phyloP scores from a whole-genome alignment of 2,329 filamentous ascomycete genomes.

The Zalaria obscura region DNA sequence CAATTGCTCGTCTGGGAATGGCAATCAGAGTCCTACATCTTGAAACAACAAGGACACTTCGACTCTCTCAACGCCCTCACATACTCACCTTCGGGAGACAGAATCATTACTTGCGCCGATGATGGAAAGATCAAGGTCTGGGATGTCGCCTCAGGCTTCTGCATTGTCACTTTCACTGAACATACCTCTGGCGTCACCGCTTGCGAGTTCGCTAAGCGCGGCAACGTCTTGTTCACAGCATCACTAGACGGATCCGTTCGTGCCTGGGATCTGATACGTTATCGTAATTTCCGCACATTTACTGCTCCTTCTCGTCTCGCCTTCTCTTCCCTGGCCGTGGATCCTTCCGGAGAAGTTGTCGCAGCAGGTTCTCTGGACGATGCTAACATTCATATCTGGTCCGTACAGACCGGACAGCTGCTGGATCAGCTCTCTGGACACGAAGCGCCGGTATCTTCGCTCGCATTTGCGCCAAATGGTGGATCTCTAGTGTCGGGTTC shows the following conservation, averaged over 20 bases:
- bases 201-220: conserved; percentile 88
- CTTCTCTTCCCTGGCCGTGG: conserved; percentile 90
- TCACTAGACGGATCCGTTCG: conserved; percentile 88
- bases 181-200: conserved; percentile 89
- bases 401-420: conserved; percentile 90
- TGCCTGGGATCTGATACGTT: conserved; percentile 92
- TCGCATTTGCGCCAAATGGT: conserved; percentile 82
- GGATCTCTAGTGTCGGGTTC: conserved; percentile 76
- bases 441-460: conserved; percentile 78
- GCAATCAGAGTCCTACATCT: conserved; percentile 96
- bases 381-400: conserved; percentile 97
- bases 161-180: conserved; percentile 94
- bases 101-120: conserved; percentile 84
- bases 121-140: conserved; percentile 98
- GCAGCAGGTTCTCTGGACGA: conserved; percentile 91
- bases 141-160: conserved; percentile 94
- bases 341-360: conserved; percentile 90
- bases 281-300: conserved; percentile 94
- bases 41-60: conserved; percentile 96
- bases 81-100: conserved; percentile 87
- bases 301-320: conserved; percentile 83
- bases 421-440: conserved; percentile 84
- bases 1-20: conserved; percentile 99
- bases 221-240: conserved; percentile 89
- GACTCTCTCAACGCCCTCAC: conserved; percentile 88